Base-by-base conservation (phyloP, 192 early-diverging fungal genomes). In the Coemansia guatemalensis region DNA sequence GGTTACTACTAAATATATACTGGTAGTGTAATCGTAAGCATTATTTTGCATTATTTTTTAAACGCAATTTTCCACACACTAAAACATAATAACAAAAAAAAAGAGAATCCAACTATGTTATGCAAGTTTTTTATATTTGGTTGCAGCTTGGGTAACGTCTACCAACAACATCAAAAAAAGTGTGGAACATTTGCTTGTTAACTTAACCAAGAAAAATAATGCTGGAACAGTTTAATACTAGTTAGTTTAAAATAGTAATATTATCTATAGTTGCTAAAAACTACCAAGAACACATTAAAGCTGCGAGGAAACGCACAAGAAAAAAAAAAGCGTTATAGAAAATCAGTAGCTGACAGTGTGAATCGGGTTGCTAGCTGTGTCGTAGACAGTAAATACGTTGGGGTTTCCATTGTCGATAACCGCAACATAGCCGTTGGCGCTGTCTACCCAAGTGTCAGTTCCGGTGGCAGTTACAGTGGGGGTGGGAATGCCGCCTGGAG, bases 391-490 rank as follows among this genome's bases (percentile, higher is more conserved):
- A 51, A 58, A 74, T 23, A 53, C 22, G 39, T 68, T 74, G 1
- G 73, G 73, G 57, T 74, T 60, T 3, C 56, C 58, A 20, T 58
- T 50, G 55, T 74, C 73, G 12, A 74, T 35, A 21, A 74, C 30
- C 0, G 63, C 73, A 0, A 65, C 33, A 27, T 61, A 56, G 0
- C 67, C 73, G n/a, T 74, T 56, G 21, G 62, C 67, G 29, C 60
- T 69, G 39, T 69, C 73, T 17, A 74, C 67, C 73, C 73, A 74
- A 0, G 73, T 74, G 8, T 68, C 62, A 9, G 58, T 64, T 8
- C 62, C 67, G 1, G 58, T 39, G 39, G 22, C 52, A n/a, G n/a
- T n/a, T 9, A 27, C 47, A 9, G 48, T 20, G 20, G 23, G 41
- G 8, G 20, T 56, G 0, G 62, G 60, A 41, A 59, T 39, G 18